These are phyloP conservation scores for Suillus luteus DNA, from an alignment of 768 basidiomycete genomes.

Conservation along the genomic window DNA sequence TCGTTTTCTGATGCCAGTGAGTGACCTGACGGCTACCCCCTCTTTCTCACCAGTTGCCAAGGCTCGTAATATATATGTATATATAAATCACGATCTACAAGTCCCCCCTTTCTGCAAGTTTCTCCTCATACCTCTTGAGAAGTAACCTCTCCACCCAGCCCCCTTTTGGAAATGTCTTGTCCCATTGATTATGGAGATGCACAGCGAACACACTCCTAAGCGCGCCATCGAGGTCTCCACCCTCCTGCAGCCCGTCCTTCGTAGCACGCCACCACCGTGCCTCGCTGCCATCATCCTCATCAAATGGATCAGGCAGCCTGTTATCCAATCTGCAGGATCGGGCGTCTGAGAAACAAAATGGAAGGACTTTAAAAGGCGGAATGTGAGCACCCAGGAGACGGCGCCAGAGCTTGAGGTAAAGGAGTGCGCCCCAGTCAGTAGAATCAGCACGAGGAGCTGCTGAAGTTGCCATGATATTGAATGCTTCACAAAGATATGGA, in stretches of 20 bases:
- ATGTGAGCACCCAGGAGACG: constrained; percentile 71
- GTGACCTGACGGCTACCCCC: too few relatives aligned
- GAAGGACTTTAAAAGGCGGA: constrained; percentile 88
- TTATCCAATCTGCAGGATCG: constrained; percentile 92
- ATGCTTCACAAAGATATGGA: constrained; percentile 96
- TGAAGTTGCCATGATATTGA: constrained; percentile 83
- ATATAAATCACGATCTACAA: background rate
- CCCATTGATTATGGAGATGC: constrained; percentile 96
- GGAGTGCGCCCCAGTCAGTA: constrained; percentile 91
- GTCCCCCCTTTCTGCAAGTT: background rate
- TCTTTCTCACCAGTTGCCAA: too few relatives aligned
- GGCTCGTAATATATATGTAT: too few relatives aligned
- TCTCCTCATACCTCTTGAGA: constrained; percentile 58
- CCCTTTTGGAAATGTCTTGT: constrained; percentile 72
- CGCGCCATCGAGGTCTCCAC: constrained; percentile 60
- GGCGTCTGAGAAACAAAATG: constrained; percentile 94
- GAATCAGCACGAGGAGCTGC: constrained; percentile 72
- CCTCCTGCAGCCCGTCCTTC: constrained; percentile 51
- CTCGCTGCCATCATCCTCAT: background rate
- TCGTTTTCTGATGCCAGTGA: too few relatives aligned
- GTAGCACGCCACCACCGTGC: constrained; percentile 10
- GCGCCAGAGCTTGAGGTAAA: constrained; percentile 92
- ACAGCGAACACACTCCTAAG: constrained; percentile 80
- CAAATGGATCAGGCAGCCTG: constrained; percentile 90
- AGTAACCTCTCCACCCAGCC: constrained; percentile 90